A percentile compares a stretch with the other conserved stretches of the same genome.
Evolutionary conservation across 306 rosid species (phyloP).

Genomic region (Trifolium dubium): DNA sequence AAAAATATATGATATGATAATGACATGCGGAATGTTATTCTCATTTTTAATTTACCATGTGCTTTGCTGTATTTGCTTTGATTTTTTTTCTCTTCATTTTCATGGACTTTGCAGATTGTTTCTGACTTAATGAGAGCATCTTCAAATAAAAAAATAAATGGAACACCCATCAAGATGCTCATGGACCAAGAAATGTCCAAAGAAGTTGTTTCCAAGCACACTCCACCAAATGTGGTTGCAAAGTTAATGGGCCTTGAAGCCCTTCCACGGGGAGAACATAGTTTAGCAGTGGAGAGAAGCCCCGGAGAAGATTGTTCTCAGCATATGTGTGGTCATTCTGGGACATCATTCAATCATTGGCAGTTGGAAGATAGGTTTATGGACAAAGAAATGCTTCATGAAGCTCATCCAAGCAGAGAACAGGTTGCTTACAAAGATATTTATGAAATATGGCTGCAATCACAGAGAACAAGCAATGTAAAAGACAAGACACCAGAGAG

Average conservation of each 20-base stretch:
- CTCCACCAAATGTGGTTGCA: slow-evolving; percentile 88
- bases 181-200: slow-evolving; percentile 95
- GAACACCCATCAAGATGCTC: slow-evolving; percentile 94
- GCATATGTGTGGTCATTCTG: slow-evolving; percentile 57
- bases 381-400: slow-evolving; percentile 65
- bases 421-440: slow-evolving; percentile 69
- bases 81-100: slow-evolving; percentile 39
- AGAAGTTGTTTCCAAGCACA: slow-evolving; percentile 64
- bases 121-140: slow-evolving; percentile 56
- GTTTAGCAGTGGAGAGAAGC: slow-evolving; percentile 60
- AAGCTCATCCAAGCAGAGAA: slow-evolving; percentile 58
- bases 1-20: slow-evolving; percentile 2
- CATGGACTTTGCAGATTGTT: slow-evolving; percentile 53
- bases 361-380: slow-evolving; percentile 61
- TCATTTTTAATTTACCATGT: slow-evolving; percentile 31
- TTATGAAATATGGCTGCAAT: slow-evolving; percentile 76
- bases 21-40: slow-evolving; percentile 20
- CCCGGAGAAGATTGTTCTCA: slow-evolving; percentile 59
- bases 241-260: slow-evolving; percentile 96
- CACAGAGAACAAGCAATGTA: slow-evolving; percentile 53
- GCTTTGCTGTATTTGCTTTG: slow-evolving; percentile 33
- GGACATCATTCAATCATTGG: slow-evolving; percentile 58
- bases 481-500: slow-evolving; percentile 69
- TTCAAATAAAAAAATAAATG: slow-evolving; percentile 62
- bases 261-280: slow-evolving; percentile 61